Evolutionary conservation across 73 alveolate species (phyloP).

Genomic region (Tetrahymena thermophila): DNA sequence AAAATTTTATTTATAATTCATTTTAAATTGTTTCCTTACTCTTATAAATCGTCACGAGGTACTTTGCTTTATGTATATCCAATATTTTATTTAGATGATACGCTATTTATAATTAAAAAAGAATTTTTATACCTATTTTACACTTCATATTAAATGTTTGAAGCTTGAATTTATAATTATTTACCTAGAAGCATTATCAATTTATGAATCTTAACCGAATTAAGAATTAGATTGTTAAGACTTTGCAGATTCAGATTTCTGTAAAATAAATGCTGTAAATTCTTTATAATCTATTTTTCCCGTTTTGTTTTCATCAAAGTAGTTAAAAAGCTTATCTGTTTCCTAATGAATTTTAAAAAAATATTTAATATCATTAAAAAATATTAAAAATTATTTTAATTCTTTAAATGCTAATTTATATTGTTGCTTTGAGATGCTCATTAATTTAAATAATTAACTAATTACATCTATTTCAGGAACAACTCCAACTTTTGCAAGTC

Average conservation of each 20-base stretch:
- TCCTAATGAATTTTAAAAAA: not conserved
- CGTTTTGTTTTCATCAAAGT: not conserved
- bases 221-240: not conserved
- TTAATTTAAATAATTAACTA: not conserved
- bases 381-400: too few species aligned
- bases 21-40: not conserved
- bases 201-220: not conserved
- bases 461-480: not conserved
- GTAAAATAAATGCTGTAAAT: not conserved
- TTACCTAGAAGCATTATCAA: not conserved
- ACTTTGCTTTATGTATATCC: not conserved
- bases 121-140: not conserved
- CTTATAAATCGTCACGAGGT: not conserved
- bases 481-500: slow-evolving; percentile 42
- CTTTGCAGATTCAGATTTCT: not conserved
- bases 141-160: too few species aligned
- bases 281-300: not conserved
- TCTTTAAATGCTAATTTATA: not conserved
- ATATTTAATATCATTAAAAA: too few species aligned
- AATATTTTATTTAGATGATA: not conserved
- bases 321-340: not conserved
- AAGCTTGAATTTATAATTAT: too few species aligned
- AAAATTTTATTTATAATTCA: not conserved
- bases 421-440: not conserved
- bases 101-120: not conserved